A percentile compares a stretch with the other conserved stretches of the same genome.
phyloP scores from a whole-genome alignment of 176 grass and related monocot genomes.

The Alopecurus myosuroides region DNA sequence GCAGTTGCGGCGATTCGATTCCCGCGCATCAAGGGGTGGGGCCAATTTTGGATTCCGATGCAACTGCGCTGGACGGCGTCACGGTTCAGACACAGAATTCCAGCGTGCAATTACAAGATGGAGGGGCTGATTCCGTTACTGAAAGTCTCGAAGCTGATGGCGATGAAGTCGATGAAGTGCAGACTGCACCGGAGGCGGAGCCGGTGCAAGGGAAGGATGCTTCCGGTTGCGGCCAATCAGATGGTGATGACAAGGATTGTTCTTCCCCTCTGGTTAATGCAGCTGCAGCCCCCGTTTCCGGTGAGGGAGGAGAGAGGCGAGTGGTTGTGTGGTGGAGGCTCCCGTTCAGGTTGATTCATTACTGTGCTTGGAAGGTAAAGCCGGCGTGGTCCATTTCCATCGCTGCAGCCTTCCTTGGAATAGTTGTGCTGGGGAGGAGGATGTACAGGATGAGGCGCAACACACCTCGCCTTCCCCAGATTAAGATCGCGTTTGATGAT shows the following conservation, averaged over 20 bases:
- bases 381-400: slow-evolving; percentile 64
- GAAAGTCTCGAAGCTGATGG: not conserved
- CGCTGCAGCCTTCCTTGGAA: slow-evolving; percentile 38
- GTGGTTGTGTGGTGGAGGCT: slow-evolving; percentile 48
- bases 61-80: not conserved
- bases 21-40: not conserved
- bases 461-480: slow-evolving; percentile 35
- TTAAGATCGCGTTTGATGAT: slow-evolving; percentile 51
- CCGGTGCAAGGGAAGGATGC: not conserved
- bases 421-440: slow-evolving; percentile 52
- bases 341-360: slow-evolving; percentile 48
- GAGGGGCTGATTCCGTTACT: not conserved
- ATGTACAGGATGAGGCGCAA: slow-evolving; percentile 58
- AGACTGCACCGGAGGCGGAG: not conserved
- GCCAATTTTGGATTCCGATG: not conserved
- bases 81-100: not conserved
- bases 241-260: not conserved
- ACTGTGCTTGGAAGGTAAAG: slow-evolving; percentile 53
- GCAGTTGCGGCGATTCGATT: not conserved
- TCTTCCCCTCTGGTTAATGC: slow-evolving; percentile 11
- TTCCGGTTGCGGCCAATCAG: not conserved
- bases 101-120: not conserved
- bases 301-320: slow-evolving; percentile 16
- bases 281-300: not conserved
- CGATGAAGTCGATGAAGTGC: not conserved